Conservation (phyloP, 2,329 filamentous ascomycete species). For the Cytospora piceicola region DNA sequence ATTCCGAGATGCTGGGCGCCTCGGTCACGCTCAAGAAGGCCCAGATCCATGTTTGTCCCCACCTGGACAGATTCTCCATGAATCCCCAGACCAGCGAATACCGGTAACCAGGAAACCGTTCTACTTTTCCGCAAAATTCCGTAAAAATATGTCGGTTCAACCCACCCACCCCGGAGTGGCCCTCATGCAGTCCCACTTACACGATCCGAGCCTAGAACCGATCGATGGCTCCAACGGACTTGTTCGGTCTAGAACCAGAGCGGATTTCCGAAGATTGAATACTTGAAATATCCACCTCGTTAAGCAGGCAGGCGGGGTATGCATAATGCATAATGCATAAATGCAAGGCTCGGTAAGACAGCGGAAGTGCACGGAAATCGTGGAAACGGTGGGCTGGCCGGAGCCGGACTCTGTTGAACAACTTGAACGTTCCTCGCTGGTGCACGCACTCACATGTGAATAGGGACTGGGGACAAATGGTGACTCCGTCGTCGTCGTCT, state of each 20-base stretch:
- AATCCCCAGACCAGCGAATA: not conserved
- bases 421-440: not conserved
- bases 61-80: not conserved
- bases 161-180: too few relatives aligned
- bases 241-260: not conserved
- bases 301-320: not conserved
- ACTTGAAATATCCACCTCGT: not conserved
- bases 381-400: not conserved
- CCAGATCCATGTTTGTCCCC: too few relatives aligned
- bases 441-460: not conserved
- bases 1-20: not conserved
- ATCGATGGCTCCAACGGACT: not conserved
- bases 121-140: not conserved
- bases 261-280: not conserved
- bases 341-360: not conserved
- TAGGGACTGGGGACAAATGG: not conserved
- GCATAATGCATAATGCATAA: not conserved
- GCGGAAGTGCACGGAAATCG: not conserved
- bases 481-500: not conserved
- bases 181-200: not conserved
- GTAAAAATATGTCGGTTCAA: not conserved
- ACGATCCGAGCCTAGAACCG: not conserved
- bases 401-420: not conserved
- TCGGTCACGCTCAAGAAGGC: too few relatives aligned
- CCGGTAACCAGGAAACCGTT: not conserved